Percentiles rank a stretch among this genome's conserved stretches.
These are phyloP conservation scores for Elongisporangium undulatum DNA, from an alignment of 352 stramenopile genomes.

Conservation along the genomic window DNA sequence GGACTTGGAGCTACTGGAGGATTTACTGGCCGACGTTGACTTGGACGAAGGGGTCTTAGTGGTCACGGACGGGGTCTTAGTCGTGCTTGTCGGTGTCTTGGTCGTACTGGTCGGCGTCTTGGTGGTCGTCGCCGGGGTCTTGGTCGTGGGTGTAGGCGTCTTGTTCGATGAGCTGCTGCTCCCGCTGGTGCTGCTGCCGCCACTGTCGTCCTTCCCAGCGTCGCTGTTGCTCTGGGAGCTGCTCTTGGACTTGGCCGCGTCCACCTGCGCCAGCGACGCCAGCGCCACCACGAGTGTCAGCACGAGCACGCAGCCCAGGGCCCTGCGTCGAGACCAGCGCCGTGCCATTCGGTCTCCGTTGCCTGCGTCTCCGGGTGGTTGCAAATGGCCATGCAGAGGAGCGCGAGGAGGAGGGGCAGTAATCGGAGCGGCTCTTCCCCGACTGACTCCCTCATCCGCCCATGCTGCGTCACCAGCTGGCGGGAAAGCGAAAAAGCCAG, in stretches of 20 bases:
- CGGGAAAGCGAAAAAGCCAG: background rate
- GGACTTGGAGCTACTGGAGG: constrained; percentile 2
- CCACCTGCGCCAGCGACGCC: background rate
- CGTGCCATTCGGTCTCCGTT: background rate
- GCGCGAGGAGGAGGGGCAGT: background rate
- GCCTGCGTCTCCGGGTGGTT: background rate
- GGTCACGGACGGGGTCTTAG: constrained; percentile 4
- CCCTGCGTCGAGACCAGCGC: background rate
- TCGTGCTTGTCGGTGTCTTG: constrained; percentile 8
- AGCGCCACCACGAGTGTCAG: background rate
- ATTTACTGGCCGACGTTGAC: constrained; percentile 1
- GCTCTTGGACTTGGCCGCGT: background rate
- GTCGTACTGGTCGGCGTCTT: constrained; percentile 9
- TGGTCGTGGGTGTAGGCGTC: constrained; percentile 12
- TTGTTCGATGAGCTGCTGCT: background rate
- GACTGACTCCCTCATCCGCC: background rate
- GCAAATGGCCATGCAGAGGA: background rate
- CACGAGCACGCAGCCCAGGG: background rate
- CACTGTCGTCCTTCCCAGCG: background rate
- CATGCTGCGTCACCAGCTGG: background rate
- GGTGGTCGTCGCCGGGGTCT: constrained; percentile 11
- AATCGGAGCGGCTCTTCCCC: background rate
- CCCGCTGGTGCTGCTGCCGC: too few species aligned
- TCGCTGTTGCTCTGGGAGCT: background rate
- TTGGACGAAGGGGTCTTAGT: constrained; percentile 4